A percentile compares a stretch with the other conserved stretches of the same genome.
These are phyloP conservation scores for Moricandia arvensis DNA, from an alignment of 345 rosid genomes.

Conservation along the genomic window DNA sequence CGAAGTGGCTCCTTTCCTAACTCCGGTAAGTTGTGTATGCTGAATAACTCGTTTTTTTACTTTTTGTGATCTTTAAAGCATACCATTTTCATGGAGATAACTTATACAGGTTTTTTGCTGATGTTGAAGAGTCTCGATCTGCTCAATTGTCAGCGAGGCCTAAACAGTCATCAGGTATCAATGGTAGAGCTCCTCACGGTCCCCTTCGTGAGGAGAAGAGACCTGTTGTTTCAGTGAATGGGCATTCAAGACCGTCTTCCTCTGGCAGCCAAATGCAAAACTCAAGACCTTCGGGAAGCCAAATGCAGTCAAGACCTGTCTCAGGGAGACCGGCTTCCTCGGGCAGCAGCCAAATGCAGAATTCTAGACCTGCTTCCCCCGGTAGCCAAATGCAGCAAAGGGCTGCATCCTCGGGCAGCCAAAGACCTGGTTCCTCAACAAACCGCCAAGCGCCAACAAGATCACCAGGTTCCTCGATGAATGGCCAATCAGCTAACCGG, in stretches of 20 bases:
- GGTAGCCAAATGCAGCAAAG: constrained; percentile 32
- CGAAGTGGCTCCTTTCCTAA: constrained; percentile 41
- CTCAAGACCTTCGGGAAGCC: constrained; percentile 37
- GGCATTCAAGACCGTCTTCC: constrained; percentile 33
- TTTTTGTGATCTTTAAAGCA: constrained; percentile 36
- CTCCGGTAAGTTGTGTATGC: constrained; percentile 56
- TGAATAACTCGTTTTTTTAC: constrained; percentile 7
- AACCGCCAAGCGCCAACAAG: constrained; percentile 35
- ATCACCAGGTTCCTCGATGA: constrained; percentile 28
- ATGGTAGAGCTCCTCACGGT: constrained; percentile 45
- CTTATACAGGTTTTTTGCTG: constrained; percentile 70
- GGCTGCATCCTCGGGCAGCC: constrained; percentile 13
- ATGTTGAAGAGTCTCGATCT: constrained; percentile 74
- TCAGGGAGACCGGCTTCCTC: constrained; percentile 21
- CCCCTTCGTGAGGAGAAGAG: constrained; percentile 50
- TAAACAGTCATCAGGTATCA: constrained; percentile 46
- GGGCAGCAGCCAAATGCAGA: constrained; percentile 21
- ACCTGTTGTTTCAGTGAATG: constrained; percentile 31
- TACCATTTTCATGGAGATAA: constrained; percentile 58
- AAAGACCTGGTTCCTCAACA: constrained; percentile 24
- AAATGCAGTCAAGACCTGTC: constrained; percentile 29
- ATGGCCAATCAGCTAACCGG: constrained; percentile 37
- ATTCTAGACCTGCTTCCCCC: constrained; percentile 15
- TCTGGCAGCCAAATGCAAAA: constrained; percentile 8
- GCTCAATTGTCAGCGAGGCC: constrained; percentile 52